Evolutionary conservation across 164 flowering plant genomes (phyloP), one percentile per base, ranked within the genome.

Genomic region (Vitis amurensis): DNA sequence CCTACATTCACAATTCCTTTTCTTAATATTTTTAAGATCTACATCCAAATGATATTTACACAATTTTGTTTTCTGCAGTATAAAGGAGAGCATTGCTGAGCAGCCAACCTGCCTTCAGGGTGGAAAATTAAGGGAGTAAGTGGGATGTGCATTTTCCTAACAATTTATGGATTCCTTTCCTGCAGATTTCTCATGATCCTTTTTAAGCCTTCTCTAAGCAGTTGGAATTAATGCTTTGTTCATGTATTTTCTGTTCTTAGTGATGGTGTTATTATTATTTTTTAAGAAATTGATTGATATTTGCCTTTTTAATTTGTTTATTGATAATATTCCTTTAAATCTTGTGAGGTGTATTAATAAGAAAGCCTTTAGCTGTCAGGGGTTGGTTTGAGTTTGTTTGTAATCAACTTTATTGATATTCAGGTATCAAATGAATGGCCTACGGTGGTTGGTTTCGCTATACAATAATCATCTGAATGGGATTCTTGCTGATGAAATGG

Each of bases 401-500:
- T 50, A 29, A 12, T 27, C 63, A 29, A 1, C 13, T 6, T 53
- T 67, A 61, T 71, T 74, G 64, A 59, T 59, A 50, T 74, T 55
- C 71, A 95, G 99, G 91, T 95, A 95, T 72, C 99, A 95, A 78
- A 88, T 95, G 97, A 93, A 93, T 87, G 99, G 99, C 58, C 82
- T 95, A 50, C 83, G 97, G 53, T 95, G 99, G 99, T 77, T 95
- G 83, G 89, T 95, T 73, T 95, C 99, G 7, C 80, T 95, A 5
- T 93, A 93, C 76, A 95, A 95, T 78, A 95, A 95, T 77, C 90
- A 93, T 80, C 79, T 95, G 84, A 95, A 95, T 87, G 99, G 99
- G 50, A 95, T 95, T 68, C 92, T 95, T 71, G 99, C 99, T 66
- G 99, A 95, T 83, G 99, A 95, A 84, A 95, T 95, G 99, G 99